Conservation (phyloP, 805 yeast genomes). For the Ogataea ganodermae region DNA sequence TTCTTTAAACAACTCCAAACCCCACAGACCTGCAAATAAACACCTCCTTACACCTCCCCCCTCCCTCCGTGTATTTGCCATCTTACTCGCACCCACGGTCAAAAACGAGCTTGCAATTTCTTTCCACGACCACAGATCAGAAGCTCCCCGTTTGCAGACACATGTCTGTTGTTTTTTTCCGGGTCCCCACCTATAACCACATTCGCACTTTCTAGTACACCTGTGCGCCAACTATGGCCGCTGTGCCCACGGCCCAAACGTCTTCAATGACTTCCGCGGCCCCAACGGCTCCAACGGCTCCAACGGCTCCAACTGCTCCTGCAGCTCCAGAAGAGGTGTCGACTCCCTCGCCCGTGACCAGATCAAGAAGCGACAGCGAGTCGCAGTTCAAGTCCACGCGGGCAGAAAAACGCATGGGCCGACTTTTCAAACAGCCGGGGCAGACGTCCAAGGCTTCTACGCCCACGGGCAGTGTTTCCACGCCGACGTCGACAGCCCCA, state of each 20-base stretch:
- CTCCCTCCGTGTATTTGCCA: no score
- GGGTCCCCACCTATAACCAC: neutral
- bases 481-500: conserved; percentile 3
- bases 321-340: conserved; percentile 14
- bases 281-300: no score
- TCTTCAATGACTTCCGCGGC: neutral
- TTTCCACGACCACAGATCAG: neutral
- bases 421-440: conserved; percentile 32
- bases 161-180: neutral
- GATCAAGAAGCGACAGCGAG: conserved; percentile 35
- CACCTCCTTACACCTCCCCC: no score
- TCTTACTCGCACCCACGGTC: no score
- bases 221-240: neutral
- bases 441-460: conserved; percentile 13
- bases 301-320: conserved; percentile 1
- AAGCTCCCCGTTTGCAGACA: neutral
- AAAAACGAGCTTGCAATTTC: neutral
- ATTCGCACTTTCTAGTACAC: neutral
- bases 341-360: conserved; percentile 9
- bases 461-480: conserved; percentile 6
- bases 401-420: conserved; percentile 39
- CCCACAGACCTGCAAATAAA: no score
- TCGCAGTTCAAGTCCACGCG: conserved; percentile 32
- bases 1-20: no score
- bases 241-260: neutral